Evolutionary conservation across 1,284 basidiomycete genomes (phyloP).

Genomic region (Fomes fomentarius): DNA sequence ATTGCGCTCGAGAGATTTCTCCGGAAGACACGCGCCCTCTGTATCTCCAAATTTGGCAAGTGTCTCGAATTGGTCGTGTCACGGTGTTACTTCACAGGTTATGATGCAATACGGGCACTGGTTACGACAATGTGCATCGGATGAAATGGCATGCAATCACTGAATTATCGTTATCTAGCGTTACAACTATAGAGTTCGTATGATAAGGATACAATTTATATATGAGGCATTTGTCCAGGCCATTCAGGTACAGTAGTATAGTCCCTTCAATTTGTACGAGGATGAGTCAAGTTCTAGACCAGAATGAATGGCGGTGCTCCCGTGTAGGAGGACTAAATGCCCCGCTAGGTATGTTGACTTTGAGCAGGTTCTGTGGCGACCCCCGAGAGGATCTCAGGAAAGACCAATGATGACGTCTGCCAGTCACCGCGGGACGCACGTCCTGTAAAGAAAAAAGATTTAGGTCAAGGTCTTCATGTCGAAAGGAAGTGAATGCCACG

Average conservation of each 20-base stretch:
- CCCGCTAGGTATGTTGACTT: conserved; percentile 25
- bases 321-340: conserved; percentile 19
- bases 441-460: neutral
- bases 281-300: conserved; percentile 20
- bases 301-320: conserved; percentile 14
- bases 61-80: neutral
- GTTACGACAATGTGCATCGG: no score
- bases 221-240: no score
- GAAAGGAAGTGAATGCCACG: neutral
- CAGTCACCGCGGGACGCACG: neutral
- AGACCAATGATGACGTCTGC: conserved; percentile 3
- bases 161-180: no score
- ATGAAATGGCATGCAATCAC: no score
- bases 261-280: no score
- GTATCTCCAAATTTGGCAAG: conserved; percentile 2
- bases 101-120: no score
- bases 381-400: conserved; percentile 5
- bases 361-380: conserved; percentile 15
- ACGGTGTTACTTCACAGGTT: no score
- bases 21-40: conserved; percentile 10
- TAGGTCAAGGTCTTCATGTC: neutral
- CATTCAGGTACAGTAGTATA: no score
- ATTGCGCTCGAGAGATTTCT: conserved; percentile 15
- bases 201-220: no score
- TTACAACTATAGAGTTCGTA: no score